Evolutionary conservation across 345 rosid genomes (phyloP), one percentile per base, ranked within the genome.

Genomic region (Hibiscus tridactylites): DNA sequence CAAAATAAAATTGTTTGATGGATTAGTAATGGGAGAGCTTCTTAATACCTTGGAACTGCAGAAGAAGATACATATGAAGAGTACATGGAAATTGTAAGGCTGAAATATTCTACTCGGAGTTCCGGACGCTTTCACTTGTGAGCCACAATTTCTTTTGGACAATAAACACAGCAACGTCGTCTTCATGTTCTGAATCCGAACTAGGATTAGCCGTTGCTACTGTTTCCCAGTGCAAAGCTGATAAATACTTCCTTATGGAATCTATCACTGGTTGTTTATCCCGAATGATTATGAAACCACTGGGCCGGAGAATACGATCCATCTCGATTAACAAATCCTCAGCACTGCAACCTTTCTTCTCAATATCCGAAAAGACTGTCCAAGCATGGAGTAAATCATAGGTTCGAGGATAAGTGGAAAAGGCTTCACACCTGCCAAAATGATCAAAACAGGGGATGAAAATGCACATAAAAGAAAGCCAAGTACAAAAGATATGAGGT

Each of bases 271-370:
- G 59, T 72, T 81, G 84, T 65, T 88, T 91, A 83, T 94, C 97
- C 64, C 86, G 80, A 74, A 94, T 71, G 75, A 94, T 87, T 58
- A 86, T 37, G 76, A 94, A 88, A 63, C 98, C 98, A 0, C 78
- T 90, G 1, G 98, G 98, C 74, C 98, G 85, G 64, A 94, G 90
- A 49, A 94, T 85, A 61, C 98, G 88, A 78, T 94, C 98, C 96
- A 94, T 94, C 88, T 94, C 98, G 0, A 91, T 74, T 13, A 94
- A 75, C 33, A 94, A 83, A 84, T 94, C 98, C 80, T 87, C 95
- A 0, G 71, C 76, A 59, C 98, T 85, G 75, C 98, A 94, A 15
- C 87, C 90, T 77, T 84, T 94, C 82, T 82, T 85, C 84, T 65
- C 88, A 0, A 86, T 73, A 71, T 91, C 97, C 1, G 95, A 89